Base-by-base conservation (phyloP, 208 protist species). In the Trypanosoma cruzi region DNA sequence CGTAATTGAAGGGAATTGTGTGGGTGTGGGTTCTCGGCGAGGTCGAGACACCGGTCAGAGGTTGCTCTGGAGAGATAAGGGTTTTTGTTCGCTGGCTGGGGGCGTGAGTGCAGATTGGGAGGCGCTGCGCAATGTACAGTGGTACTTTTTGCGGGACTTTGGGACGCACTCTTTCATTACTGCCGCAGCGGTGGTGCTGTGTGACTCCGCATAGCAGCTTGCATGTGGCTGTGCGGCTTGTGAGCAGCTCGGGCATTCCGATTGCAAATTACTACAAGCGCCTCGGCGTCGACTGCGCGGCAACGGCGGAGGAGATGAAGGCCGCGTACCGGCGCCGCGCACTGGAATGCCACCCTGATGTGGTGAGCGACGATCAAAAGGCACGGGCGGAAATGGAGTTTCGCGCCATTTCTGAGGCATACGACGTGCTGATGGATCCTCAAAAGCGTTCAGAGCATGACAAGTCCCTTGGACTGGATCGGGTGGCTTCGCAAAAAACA, bases 191-290 rank as follows among this genome's bases (percentile, higher is more conserved):
- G 24, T 48, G 18, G 0, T 26, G 26, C 32, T 18, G 55, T 62
- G 53, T 24, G 40, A 29, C 32, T 8, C 48, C 20, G 18, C 5
- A 49, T 29, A 28, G 34, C 26, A 42, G 31, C 2, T 36, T 77
- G 29, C 40, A 68, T 8, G 16, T 53, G 22, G 34, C 62, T n/a
- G 22, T 79, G 29, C 68, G 72, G 1, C 70, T 81, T 26, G 32
- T 71, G 1, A 58, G 71, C 3, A 36, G 58, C 31, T 50, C 55
- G 20, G 24, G 57, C 7, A 32, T 64, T 14, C 55, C 64, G 16
- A 26, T 68, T 29, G 74, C 78, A 49, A 90, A 84, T 62, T 76
- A 79, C 66, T 95, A 96, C 71, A 73, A 74, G 24, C 79, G 76
- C 20, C 84, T 96, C 44, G 79, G 78, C 14, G 80, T 97, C 5